A percentile compares a stretch with the other conserved stretches of the same genome.
Conservation (phyloP, 805 yeast genomes). For the Schwanniomyces vanrijiae region DNA sequence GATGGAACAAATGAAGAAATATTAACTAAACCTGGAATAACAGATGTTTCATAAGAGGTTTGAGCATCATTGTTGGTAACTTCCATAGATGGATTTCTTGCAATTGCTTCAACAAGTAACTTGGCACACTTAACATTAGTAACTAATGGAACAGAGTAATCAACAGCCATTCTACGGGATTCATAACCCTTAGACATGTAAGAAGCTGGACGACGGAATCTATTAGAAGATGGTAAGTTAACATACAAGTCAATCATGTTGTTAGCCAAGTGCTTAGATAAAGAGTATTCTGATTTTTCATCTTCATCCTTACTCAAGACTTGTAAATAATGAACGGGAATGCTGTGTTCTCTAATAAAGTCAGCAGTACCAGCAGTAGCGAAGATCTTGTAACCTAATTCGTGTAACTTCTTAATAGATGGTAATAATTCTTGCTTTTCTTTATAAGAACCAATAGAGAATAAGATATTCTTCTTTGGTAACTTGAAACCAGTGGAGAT, state of each 20-base stretch:
- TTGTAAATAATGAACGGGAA: slow-evolving; percentile 94
- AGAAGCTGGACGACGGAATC: slow-evolving; percentile 98
- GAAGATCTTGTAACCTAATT: slow-evolving; percentile 84
- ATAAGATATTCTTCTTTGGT: slow-evolving; percentile 90
- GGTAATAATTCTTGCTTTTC: slow-evolving; percentile 95
- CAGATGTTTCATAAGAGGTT: slow-evolving; percentile 80
- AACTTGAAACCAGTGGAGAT: slow-evolving; percentile 92
- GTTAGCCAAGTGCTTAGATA: slow-evolving; percentile 94
- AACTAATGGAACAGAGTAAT: slow-evolving; percentile 94
- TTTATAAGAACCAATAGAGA: slow-evolving; percentile 95
- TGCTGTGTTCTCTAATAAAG: slow-evolving; percentile 89
- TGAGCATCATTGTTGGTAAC: slow-evolving; percentile 83
- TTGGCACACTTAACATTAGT: slow-evolving; percentile 98
- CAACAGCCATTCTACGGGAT: slow-evolving; percentile 99
- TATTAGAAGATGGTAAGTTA: slow-evolving; percentile 93
- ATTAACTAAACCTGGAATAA: slow-evolving; percentile 85
- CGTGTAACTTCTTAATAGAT: slow-evolving; percentile 73
- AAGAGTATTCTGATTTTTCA: slow-evolving; percentile 89
- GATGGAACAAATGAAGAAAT: slow-evolving; percentile 77
- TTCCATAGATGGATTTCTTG: slow-evolving; percentile 66
- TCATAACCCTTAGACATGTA: slow-evolving; percentile 96
- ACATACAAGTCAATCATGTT: slow-evolving; percentile 94
- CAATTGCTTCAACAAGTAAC: slow-evolving; percentile 89
- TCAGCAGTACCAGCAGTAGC: slow-evolving; percentile 99
- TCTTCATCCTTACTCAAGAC: slow-evolving; percentile 71